Base-by-base conservation (phyloP, 1,284 basidiomycete genomes). In the Irpex rosettiformis region DNA sequence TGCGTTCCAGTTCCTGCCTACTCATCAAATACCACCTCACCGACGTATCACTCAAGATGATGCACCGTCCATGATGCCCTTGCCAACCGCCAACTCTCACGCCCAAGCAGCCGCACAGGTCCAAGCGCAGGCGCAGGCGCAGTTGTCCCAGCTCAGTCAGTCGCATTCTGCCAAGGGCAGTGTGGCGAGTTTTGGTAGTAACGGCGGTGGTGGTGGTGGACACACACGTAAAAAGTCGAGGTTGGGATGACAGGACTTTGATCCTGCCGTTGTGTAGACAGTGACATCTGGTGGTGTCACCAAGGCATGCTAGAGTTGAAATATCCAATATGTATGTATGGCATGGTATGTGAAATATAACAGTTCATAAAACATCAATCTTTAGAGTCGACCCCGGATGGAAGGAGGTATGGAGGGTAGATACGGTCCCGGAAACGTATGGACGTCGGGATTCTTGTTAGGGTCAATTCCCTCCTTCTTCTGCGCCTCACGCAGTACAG, bases 11-110 rank as follows among this genome's bases (percentile, higher is more conserved):
- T 75, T 78, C 10, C 73, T 85, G 18, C 73, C 77, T 1, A 62
- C 74, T 0, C 75, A 80, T 53, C 88, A 91, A 63, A 79, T 84
- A 13, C 89, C 89, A 21, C 89, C 89, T 1, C 85, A 84, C 55
- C 77, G 89, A 25, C 82, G 88, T 22, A 88, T 91, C 59, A 87
- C 88, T 3, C 84, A 88, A 61, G 89, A 91, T 65, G 89, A 91
- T 42, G 88, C 87, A 4, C 88, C 88, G 0, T 88, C 86, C 0
- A 89, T 90, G 85, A 82, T 89, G 74, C 86, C 85, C 11, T 69
- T 81, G 21, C 79, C 82, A 24, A 74, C 82, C 7, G 67, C 64
- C 5, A 64, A 61, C 18, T 66, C 61, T 16, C 45, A 59, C 42
- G 54, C 60, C 29, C 33, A 58, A 30, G 53, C 58, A 13, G 42